Evolutionary conservation across 2,329 filamentous ascomycete genomes (phyloP).

Genomic region (Stagonosporopsis tanaceti): DNA sequence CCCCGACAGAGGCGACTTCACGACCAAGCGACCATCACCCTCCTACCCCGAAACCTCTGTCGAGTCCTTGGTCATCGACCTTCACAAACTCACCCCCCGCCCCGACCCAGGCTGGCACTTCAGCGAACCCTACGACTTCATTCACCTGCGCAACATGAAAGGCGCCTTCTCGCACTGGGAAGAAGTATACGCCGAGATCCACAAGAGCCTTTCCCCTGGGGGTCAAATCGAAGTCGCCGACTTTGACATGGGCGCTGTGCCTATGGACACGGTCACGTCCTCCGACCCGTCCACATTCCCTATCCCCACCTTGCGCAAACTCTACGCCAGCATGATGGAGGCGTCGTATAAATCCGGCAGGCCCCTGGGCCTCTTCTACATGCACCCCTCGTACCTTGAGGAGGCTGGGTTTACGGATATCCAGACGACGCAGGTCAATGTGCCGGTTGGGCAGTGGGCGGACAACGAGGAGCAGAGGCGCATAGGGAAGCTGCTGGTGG

Average conservation of each 20-base stretch:
- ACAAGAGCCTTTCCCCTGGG: constrained; percentile 55
- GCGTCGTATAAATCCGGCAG: constrained; percentile 53
- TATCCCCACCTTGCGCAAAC: constrained; percentile 36
- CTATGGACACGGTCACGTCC: constrained; percentile 9
- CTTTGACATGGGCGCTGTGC: constrained; percentile 41
- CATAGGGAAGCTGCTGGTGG: constrained; percentile 47
- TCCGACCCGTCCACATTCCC: constrained; percentile 20
- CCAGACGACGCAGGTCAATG: constrained; percentile 49
- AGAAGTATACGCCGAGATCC: constrained; percentile 56
- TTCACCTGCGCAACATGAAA: constrained; percentile 58
- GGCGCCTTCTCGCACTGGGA: constrained; percentile 59
- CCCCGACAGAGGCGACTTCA: constrained; percentile 6
- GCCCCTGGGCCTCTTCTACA: constrained; percentile 54
- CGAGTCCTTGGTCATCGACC: constrained; percentile 34
- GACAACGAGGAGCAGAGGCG: constrained; percentile 41
- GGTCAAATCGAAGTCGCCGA: constrained; percentile 59
- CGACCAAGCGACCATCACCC: background rate
- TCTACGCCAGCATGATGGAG: constrained; percentile 42
- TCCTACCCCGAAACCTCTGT: constrained; percentile 28
- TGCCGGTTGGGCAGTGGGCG: constrained; percentile 46
- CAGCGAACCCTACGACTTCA: constrained; percentile 58
- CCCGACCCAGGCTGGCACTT: constrained; percentile 55
- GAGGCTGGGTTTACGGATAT: constrained; percentile 57
- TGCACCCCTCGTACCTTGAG: constrained; percentile 50
- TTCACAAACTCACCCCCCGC: constrained; percentile 29